Evolutionary conservation across 2,329 filamentous ascomycete species (phyloP).

Genomic region (Scedosporium apiospermum): DNA sequence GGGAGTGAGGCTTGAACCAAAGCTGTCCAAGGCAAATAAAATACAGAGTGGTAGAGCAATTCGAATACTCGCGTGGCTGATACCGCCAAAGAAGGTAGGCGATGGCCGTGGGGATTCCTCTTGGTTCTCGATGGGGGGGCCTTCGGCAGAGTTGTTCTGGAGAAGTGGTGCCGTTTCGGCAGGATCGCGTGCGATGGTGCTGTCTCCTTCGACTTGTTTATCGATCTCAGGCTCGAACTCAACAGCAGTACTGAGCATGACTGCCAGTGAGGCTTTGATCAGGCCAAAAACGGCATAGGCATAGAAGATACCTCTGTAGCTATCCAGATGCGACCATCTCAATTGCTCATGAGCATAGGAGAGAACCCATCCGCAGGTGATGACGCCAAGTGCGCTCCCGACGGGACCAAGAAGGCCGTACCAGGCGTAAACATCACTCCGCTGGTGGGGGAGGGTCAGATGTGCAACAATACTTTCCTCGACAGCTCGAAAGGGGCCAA

Average conservation of each 20-base stretch:
- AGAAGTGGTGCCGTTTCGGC: background rate
- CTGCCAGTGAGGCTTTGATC: conserved; percentile 43
- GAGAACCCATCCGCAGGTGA: conserved; percentile 50
- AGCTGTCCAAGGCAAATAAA: conserved; percentile 58
- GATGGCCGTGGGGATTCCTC: conserved; percentile 26
- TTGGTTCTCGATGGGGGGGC: background rate
- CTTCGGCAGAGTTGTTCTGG: background rate
- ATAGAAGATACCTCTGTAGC: conserved; percentile 48
- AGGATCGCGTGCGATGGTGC: background rate
- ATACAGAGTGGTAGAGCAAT: conserved; percentile 54
- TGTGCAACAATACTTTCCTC: conserved; percentile 53
- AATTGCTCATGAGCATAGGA: conserved; percentile 33
- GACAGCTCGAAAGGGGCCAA: conserved; percentile 52
- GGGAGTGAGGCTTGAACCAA: conserved; percentile 61
- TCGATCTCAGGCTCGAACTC: conserved; percentile 20
- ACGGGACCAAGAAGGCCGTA: conserved; percentile 49
- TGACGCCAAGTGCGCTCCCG: conserved; percentile 52
- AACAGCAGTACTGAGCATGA: conserved; percentile 36
- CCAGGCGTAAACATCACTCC: conserved; percentile 53
- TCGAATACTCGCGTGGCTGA: conserved; percentile 44
- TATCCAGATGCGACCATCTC: conserved; percentile 32
- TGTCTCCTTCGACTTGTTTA: conserved; percentile 9
- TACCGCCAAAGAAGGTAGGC: conserved; percentile 22
- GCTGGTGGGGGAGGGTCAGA: conserved; percentile 32
- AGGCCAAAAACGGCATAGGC: conserved; percentile 47